Base-by-base conservation (phyloP, 352 stramenopile genomes). In the Phytophthora citrophthora region DNA sequence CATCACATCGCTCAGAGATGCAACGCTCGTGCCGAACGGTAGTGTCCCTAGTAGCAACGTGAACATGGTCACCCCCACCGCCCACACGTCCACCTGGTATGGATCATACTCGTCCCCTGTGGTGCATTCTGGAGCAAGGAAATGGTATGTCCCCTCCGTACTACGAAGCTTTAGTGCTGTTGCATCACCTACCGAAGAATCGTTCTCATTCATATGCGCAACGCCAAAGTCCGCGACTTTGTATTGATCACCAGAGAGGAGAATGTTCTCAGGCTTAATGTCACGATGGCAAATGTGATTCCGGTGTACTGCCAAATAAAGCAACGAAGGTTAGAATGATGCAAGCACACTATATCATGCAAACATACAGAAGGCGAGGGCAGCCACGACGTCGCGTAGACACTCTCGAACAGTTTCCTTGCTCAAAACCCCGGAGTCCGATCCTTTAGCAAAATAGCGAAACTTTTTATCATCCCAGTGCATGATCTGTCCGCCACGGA, bases 91-190 rank as follows among this genome's bases (percentile, higher is more conserved):
- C 10, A 93, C 89, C 16, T 80, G 69, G 43, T 81, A 92, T 20
- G 87, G 83, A 44, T 90, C 83, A 66, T 89, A 95, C 34, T 81
- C 76, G 1, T 93, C 68, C 4, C 86, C 88, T 0, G 75, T 89
- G 4, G 87, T 93, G 60, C 83, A 93, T 63, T 96, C 89, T 1
- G 89, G 89, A 0, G 81, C 88, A 6, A 95, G 73, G 39, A 95
- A 96, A 58, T 93, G 83, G 53, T 95, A 95, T n/a, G 89, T 95
- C 41, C 89, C 89, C 62, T 92, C 87, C 0, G 89, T 96, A 63
- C 87, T 90, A 3, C 83, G 86, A 24, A 96, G 71, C 32, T 40
- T 57, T 24, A 72, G 43, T 9, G 45, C 15, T 9, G 34, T 12
- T 5, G 6, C 36, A 29, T 57, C 36, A 1, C 32, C 44, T 4